These are phyloP conservation scores for Ambrosia hybrid DNA, from an alignment of 140 eudicot species.

Conservation along the genomic window DNA sequence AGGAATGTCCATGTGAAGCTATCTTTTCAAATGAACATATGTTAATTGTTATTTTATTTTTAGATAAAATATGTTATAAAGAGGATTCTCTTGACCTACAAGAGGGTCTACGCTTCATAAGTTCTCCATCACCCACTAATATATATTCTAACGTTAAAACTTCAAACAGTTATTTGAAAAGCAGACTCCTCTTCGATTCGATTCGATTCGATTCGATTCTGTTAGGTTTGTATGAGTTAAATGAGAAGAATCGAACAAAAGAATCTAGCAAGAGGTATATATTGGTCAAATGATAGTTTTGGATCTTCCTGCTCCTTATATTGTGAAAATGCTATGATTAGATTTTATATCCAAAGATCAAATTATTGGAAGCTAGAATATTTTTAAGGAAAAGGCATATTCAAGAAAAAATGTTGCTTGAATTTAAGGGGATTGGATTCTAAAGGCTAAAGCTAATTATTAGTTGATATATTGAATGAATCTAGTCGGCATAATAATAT, in stretches of 20 bases:
- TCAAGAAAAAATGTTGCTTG: neutral
- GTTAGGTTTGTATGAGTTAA: too few species aligned
- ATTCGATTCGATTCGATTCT: too few species aligned
- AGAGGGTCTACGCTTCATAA: conserved; percentile 4
- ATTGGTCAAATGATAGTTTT: neutral
- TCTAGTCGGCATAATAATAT: conserved; percentile 6
- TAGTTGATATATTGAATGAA: neutral
- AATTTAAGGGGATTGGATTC: neutral
- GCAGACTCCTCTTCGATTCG: too few species aligned
- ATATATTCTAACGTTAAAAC: conserved; percentile 6
- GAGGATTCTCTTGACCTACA: conserved; percentile 22
- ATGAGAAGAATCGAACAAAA: neutral
- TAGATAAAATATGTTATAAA: neutral
- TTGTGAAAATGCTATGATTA: neutral
- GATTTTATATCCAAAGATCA: neutral
- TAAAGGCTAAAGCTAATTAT: neutral
- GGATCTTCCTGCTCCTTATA: neutral
- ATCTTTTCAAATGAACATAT: conserved; percentile 7
- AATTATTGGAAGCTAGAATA: neutral
- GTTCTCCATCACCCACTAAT: conserved; percentile 17
- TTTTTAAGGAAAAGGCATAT: neutral
- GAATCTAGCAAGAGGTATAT: neutral
- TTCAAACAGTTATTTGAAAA: neutral
- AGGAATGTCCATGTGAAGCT: conserved; percentile 22
- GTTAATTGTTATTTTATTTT: too few species aligned